These are phyloP conservation scores for Fusarium stilboides DNA, from an alignment of 2,329 filamentous ascomycete genomes.

Conservation along the genomic window DNA sequence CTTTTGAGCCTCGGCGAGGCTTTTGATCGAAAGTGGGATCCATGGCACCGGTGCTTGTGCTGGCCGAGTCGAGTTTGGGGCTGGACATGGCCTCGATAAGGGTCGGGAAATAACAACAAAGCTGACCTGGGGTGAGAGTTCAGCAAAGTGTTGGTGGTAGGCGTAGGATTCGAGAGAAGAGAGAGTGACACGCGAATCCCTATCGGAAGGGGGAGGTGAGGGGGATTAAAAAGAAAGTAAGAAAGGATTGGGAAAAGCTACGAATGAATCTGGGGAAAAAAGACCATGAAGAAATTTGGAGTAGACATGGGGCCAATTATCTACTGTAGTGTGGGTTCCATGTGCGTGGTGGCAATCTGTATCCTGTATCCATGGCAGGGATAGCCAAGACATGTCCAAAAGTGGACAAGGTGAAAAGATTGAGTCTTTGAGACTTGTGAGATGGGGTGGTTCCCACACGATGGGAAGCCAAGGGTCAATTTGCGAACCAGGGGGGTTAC, in stretches of 20 bases:
- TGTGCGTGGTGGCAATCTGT: slow-evolving; percentile 31
- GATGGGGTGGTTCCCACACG: slow-evolving; percentile 3
- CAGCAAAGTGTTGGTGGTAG: slow-evolving; percentile 2
- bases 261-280: slow-evolving; percentile 35
- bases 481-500: too few species aligned
- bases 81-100: slow-evolving; percentile 27
- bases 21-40: slow-evolving; percentile 49
- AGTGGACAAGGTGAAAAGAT: slow-evolving; percentile 18
- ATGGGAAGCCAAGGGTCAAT: slow-evolving; percentile 16
- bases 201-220: slow-evolving; percentile 6
- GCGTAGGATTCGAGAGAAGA: not conserved
- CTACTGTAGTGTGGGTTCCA: slow-evolving; percentile 16
- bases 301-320: slow-evolving; percentile 31
- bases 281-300: slow-evolving; percentile 35
- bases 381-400: slow-evolving; percentile 26
- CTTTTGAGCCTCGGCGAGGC: slow-evolving; percentile 47
- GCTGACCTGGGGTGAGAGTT: not conserved
- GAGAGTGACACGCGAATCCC: slow-evolving; percentile 8
- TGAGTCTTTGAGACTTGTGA: not conserved
- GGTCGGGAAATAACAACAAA: not conserved
- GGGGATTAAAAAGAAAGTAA: slow-evolving; percentile 31
- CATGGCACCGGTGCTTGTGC: slow-evolving; percentile 37
- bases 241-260: not conserved
- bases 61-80: slow-evolving; percentile 45
- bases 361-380: slow-evolving; percentile 14